Percentiles rank a stretch among this genome's conserved stretches.
Conservation (phyloP, 2,329 filamentous ascomycete species). For the Fusarium compactum region DNA sequence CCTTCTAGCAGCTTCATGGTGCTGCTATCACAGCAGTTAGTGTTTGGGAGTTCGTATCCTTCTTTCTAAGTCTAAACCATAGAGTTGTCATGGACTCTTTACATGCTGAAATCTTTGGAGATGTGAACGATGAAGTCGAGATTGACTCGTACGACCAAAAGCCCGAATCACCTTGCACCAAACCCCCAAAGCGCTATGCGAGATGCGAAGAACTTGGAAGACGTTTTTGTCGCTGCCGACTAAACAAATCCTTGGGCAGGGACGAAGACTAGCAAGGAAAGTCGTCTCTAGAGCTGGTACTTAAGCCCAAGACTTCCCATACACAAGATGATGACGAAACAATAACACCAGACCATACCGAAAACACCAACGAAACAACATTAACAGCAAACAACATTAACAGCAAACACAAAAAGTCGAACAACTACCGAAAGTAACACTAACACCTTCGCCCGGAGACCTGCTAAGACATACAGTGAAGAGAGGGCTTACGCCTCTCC, state of each 20-base stretch:
- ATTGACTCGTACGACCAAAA: background rate
- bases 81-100: constrained; percentile 4
- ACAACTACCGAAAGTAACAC: background rate
- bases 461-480: background rate
- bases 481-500: background rate
- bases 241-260: background rate
- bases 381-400: background rate
- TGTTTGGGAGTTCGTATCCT: background rate
- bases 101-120: background rate
- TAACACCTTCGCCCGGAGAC: background rate
- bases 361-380: background rate
- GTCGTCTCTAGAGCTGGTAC: background rate
- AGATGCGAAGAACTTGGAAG: constrained; percentile 9
- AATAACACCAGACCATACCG: background rate
- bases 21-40: background rate
- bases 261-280: background rate
- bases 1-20: background rate
- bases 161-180: background rate
- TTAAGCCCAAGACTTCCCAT: background rate
- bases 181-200: background rate
- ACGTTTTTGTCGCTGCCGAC: constrained; percentile 1
- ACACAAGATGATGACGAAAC: background rate
- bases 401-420: background rate
- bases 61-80: background rate
- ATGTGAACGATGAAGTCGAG: background rate